Base-by-base conservation (phyloP, 2,329 filamentous ascomycete genomes). In the Ophiostoma triangulosporum region DNA sequence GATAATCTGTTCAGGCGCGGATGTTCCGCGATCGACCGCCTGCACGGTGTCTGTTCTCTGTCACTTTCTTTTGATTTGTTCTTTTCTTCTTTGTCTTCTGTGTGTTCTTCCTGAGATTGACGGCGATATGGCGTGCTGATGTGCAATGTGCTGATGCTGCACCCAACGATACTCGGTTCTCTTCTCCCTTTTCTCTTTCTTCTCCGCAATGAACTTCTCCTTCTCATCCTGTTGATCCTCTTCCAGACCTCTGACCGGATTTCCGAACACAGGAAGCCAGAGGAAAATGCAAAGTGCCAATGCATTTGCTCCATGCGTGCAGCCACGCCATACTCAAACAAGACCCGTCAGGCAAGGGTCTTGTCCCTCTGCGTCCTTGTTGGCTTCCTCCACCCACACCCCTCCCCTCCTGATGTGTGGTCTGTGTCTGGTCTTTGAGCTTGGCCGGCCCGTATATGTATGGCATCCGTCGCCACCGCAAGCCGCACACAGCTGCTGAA, bases 301-400 rank as follows among this genome's bases (percentile, higher is more conserved):
- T 51, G 50, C 50, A 45, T 36, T 33, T 11, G 27, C 29, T 52
- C 38, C 48, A 50, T 50, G 40, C 48, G 22, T 52, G 51, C 51
- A 48, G 40, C 32, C 17, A 29, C 51, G 40, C 40, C 31, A 48
- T 52, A 43, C 51, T 52, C 22, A 48, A 48, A 48, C 15, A 29
- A 29, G 38, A 33, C 35, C 27, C 33, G 24, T 46, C 8, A 22
- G 50, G 22, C 51, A 31, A 48, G 43, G 51, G 51, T 20, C 20
- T 31, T 45, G 26, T 29, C 43, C 43, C 20, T 48, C 38, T 22
- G 12, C 15, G 6, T 38, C 31, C 36, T 29, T 38, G 33, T 24
- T 38, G 48, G 32, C 24, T 7, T 35, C 50, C 50, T 52, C 50
- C 50, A 46, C 51, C 26, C 51, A 38, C 43, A 35, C 51, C 43